Evolutionary conservation across 257 asterid genomes (phyloP).

Genomic region (Schizonepeta tenuifolia): DNA sequence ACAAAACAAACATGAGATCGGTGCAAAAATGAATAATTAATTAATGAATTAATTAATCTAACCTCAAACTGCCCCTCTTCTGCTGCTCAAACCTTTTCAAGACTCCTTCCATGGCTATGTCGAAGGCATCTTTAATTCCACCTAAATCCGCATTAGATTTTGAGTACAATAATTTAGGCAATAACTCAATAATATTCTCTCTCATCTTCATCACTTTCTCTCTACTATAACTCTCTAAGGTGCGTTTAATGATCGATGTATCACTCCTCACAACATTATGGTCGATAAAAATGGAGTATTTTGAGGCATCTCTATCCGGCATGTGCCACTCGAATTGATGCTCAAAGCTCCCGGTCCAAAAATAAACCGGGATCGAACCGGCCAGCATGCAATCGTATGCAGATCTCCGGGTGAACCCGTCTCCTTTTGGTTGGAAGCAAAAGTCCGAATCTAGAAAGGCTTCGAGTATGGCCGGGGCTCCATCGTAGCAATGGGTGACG

Average conservation of each 20-base stretch:
- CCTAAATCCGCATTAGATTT: constrained; percentile 39
- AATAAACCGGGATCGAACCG: constrained; percentile 64
- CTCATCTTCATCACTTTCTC: constrained; percentile 46
- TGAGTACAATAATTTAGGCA: constrained; percentile 51
- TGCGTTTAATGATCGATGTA: constrained; percentile 28
- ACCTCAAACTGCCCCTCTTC: background rate
- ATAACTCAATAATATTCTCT: constrained; percentile 36
- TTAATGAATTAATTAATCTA: background rate
- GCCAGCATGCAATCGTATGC: constrained; percentile 64
- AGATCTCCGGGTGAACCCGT: constrained; percentile 62
- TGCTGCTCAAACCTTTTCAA: constrained; percentile 41
- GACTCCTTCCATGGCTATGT: constrained; percentile 49
- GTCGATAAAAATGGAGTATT: constrained; percentile 52
- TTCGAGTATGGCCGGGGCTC: constrained; percentile 54
- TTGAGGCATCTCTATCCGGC: constrained; percentile 33
- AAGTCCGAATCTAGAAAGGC: constrained; percentile 59
- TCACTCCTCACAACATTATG: constrained; percentile 47
- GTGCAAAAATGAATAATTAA: background rate
- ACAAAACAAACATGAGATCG: too few species aligned
- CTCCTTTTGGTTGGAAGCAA: constrained; percentile 70
- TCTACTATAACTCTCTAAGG: constrained; percentile 33
- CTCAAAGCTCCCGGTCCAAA: constrained; percentile 57
- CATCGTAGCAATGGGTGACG: too few species aligned
- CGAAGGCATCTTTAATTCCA: constrained; percentile 43
- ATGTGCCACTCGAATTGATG: constrained; percentile 63